Base-by-base conservation (phyloP, 176 grass and related monocot genomes). In the Eremochloa ophiuroides region DNA sequence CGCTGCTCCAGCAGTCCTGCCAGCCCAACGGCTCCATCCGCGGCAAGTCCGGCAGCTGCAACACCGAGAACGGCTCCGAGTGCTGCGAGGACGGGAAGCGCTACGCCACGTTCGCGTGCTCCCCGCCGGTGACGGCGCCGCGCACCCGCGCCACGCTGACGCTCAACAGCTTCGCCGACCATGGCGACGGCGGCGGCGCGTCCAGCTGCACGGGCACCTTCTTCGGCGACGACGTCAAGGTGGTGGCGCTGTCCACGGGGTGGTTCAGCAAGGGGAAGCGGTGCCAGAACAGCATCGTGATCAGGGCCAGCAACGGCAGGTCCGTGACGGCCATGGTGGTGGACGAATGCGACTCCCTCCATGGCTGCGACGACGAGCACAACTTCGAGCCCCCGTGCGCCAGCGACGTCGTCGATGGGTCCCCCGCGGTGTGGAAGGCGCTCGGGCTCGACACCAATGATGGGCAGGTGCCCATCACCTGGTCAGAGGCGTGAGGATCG, bases 351-450 rank as follows among this genome's bases (percentile, higher is more conserved):
- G 80, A 91, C 75, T 87, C 88, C 16, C 48, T 29, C 2, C 2
- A 58, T 4, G 83, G 77, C 9, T 90, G 84, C 42, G 87, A 85
- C 58, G 2, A 16, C 0, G 53, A 34, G 38, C 88, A 90, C 74
- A 89, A 89, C 74, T 89, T 90, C 60, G 79, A 91, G 74, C 80
- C 84, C 18, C 88, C 84, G 3, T 91, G 84, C 62, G 4, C 7
- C 0, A 83, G 47, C 72, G 47, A 80, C 66, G 76, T 91, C 4
- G 75, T 91, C 1, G 84, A 91, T 60, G 84, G 59, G 17, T 83
- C 84, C 7, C 70, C 80, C 55, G 75, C 74, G 17, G 84, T 87
- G 34, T 91, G 88, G 84, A 23, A 90, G n/a, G 80, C 74, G 2
- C 74, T 91, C 3, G 62, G 75, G 8, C 84, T 91, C 60, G 31